A percentile compares a stretch with the other conserved stretches of the same genome.
These are phyloP conservation scores for Pythium guiyangense DNA, from an alignment of 352 stramenopile genomes.

Conservation along the genomic window DNA sequence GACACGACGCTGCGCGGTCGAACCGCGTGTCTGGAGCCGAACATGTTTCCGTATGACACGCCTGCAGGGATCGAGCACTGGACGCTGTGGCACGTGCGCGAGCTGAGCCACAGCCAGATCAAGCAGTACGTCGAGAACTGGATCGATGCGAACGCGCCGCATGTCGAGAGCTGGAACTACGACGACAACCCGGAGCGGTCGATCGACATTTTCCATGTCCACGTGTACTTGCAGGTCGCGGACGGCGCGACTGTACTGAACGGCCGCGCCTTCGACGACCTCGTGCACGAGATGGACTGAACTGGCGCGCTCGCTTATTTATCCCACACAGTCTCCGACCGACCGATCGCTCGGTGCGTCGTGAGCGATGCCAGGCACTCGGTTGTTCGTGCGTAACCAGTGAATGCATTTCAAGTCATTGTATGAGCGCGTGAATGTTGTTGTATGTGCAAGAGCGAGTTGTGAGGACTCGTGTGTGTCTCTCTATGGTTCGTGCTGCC, in stretches of 20 bases:
- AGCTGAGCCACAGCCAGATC: constrained; percentile 75
- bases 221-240: constrained; percentile 83
- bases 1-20: constrained; percentile 76
- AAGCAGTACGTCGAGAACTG: constrained; percentile 88
- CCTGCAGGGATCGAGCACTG: constrained; percentile 86
- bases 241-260: constrained; percentile 50
- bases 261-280: constrained; percentile 53
- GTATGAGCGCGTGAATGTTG: no score
- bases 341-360: no score
- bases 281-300: constrained; percentile 75
- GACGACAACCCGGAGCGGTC: constrained; percentile 87
- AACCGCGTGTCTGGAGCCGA: constrained; percentile 79
- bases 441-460: no score
- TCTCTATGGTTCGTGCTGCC: no score
- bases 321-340: no score
- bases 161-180: constrained; percentile 82
- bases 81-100: constrained; percentile 80
- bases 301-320: no score
- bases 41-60: constrained; percentile 90
- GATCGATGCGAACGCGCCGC: constrained; percentile 81
- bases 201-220: constrained; percentile 89
- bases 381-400: no score
- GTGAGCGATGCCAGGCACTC: no score
- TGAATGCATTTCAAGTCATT: no score
- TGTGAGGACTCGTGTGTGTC: no score